Evolutionary conservation across 2,329 filamentous ascomycete genomes (phyloP), one percentile per base, ranked within the genome.

Genomic region (Pseudogymnoascus sp.): DNA sequence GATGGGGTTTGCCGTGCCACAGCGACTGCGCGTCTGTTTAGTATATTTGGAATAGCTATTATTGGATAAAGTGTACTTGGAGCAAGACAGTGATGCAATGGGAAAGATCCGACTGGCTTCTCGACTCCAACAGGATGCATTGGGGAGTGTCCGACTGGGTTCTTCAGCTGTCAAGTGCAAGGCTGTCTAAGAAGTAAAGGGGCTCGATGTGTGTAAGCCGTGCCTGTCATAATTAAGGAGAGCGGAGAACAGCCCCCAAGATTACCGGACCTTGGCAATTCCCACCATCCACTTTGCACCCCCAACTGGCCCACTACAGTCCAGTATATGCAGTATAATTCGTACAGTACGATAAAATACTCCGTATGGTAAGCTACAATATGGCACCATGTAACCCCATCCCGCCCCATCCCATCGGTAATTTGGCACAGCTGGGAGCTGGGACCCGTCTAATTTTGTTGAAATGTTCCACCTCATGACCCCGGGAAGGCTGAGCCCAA

Each of bases 401-500:
- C 31, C 28, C 5, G 50, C 50, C 28, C 50, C 28, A 56, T 56
- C 50, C n/a, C 28, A 56, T 56, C 28, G 50, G 50, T 56, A 56
- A 56, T 56, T 56, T 56, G 50, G 50, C 7, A 56, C 50, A 16
- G 28, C n/a, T 56, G 50, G 50, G 50, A 56, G 28, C n/a, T 56
- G 50, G 50, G 50, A 56, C 28, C 50, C 28, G 50, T 56, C 5
- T 34, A 6, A 56, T 56, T 56, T 56, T 21, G 50, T 56, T 56
- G 16, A 21, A 34, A 34, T 56, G 50, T 56, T 56, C 50, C 50
- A 56, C 50, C 28, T 34, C 50, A 34, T 6, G 50, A 56, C 50
- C 50, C 28, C 28, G 50, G 50, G 50, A 56, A 56, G 50, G 50
- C 50, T 56, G 50, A 56, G 50, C 11, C 50, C 50, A 56, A 56